Evolutionary conservation across 129 eudicot species (phyloP).

Genomic region (Glebionis coronaria): DNA sequence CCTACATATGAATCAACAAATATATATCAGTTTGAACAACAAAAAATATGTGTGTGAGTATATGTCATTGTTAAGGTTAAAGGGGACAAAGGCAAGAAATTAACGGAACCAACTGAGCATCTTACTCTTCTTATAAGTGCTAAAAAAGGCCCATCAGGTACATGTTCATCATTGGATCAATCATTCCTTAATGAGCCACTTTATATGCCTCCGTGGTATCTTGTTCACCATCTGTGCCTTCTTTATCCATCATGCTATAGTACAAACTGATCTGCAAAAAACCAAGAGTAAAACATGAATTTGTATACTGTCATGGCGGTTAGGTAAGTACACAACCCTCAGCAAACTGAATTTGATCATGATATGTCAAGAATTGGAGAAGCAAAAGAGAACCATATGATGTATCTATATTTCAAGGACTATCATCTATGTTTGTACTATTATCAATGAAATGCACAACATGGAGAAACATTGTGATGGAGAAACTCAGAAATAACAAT

Average conservation of each 20-base stretch:
- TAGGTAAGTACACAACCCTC: conserved; percentile 4
- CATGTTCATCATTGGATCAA: conserved; percentile 44
- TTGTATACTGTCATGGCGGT: conserved; percentile 1
- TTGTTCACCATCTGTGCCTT: conserved; percentile 66
- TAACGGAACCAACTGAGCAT: background rate
- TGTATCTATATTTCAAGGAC: conserved; percentile 12
- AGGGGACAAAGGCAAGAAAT: conserved; percentile 1
- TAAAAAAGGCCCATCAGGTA: conserved; percentile 63
- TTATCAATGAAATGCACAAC: background rate
- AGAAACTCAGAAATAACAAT: background rate
- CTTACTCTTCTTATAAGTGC: conserved; percentile 82
- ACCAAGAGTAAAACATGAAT: conserved; percentile 1
- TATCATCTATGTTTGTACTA: background rate
- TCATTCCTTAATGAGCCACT: conserved; percentile 83
- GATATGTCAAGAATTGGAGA: conserved; percentile 14
- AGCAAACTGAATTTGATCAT: background rate
- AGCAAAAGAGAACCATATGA: conserved; percentile 13
- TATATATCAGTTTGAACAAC: background rate
- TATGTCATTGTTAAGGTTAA: background rate
- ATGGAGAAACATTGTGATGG: conserved; percentile 15
- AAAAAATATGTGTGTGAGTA: background rate
- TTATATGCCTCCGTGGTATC: conserved; percentile 80
- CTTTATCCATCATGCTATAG: conserved; percentile 77
- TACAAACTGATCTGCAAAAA: conserved; percentile 65
- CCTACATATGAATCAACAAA: conserved; percentile 40